Evolutionary conservation across 768 basidiomycete genomes (phyloP).

Genomic region (Tylopilus cervinicoccineus): DNA sequence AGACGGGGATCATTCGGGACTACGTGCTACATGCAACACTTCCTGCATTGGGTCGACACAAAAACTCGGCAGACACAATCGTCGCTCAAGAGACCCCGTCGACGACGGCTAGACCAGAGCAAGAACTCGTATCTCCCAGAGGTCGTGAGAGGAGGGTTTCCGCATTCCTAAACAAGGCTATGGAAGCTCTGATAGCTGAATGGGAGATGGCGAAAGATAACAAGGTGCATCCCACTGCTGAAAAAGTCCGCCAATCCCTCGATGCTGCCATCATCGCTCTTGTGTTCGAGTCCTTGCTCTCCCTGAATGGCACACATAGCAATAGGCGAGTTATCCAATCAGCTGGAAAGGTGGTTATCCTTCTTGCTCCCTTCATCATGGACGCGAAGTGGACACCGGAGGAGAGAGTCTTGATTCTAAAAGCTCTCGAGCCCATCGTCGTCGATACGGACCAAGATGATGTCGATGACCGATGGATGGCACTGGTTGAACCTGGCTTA

Average conservation of each 20-base stretch:
- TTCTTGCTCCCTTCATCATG: constrained; percentile 40
- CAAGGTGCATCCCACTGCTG: constrained; percentile 45
- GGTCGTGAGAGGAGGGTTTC: constrained; percentile 62
- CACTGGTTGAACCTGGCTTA: constrained; percentile 44
- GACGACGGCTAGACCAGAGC: constrained; percentile 8
- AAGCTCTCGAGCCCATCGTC: constrained; percentile 64
- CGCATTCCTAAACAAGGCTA: constrained; percentile 54
- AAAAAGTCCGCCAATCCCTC: constrained; percentile 60
- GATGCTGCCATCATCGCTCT: constrained; percentile 68
- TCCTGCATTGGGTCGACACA: constrained; percentile 35
- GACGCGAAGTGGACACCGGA: constrained; percentile 47
- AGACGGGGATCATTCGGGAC: constrained; percentile 58
- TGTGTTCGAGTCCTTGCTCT: constrained; percentile 63
- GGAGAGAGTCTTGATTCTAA: constrained; percentile 63
- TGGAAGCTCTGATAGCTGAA: constrained; percentile 48
- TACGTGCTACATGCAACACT: constrained; percentile 67
- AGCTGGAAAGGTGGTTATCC: constrained; percentile 51
- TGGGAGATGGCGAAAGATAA: constrained; percentile 43
- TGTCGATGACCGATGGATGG: constrained; percentile 35
- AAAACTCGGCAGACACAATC: not conserved
- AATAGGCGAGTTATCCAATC: constrained; percentile 61
- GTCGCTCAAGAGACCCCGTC: constrained; percentile 5
- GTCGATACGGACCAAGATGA: constrained; percentile 33
- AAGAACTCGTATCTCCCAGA: constrained; percentile 43
- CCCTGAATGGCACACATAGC: constrained; percentile 58